phyloP scores from a whole-genome alignment of 495 filamentous ascomycete species.

The Trichocladium uniseriatum region DNA sequence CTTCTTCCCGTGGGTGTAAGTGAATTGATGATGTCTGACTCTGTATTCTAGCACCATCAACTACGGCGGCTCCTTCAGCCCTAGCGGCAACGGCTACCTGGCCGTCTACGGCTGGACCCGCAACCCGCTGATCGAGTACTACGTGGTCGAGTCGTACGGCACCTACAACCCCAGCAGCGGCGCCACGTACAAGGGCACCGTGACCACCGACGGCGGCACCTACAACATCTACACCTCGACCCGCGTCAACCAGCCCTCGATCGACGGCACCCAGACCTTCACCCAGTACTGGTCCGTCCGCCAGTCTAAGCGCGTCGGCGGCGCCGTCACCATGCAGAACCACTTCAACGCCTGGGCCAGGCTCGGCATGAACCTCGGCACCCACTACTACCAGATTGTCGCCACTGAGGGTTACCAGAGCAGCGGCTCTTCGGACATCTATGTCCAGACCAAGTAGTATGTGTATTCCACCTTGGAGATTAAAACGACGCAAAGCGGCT shows the following conservation, averaged over 20 bases:
- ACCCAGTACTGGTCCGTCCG: conserved; percentile 50
- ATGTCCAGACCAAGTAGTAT: conserved; percentile 4
- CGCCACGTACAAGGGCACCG: conserved; percentile 42
- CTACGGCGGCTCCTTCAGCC: conserved; percentile 26
- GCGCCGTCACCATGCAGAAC: conserved; percentile 40
- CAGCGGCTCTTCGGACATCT: conserved; percentile 26
- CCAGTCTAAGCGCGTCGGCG: conserved; percentile 37
- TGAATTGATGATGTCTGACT: background rate
- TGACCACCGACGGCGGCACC: conserved; percentile 47
- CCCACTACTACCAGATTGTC: conserved; percentile 53
- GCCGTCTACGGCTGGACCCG: conserved; percentile 50
- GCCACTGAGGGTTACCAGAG: conserved; percentile 47
- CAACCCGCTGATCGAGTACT: conserved; percentile 50
- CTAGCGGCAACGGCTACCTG: conserved; percentile 38
- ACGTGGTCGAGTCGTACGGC: conserved; percentile 47
- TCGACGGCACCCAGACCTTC: conserved; percentile 46
- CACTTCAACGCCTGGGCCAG: conserved; percentile 56
- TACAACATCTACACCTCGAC: conserved; percentile 55
- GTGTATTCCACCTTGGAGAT: background rate
- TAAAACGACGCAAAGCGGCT: too few relatives aligned
- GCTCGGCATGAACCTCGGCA: conserved; percentile 41
- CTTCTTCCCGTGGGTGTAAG: too few relatives aligned
- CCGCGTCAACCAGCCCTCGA: conserved; percentile 49
- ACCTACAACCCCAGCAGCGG: conserved; percentile 43
- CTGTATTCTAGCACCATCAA: conserved; percentile 7